Conservation (phyloP, 108 stramenopile species). For the Skeletonema tropicum region DNA sequence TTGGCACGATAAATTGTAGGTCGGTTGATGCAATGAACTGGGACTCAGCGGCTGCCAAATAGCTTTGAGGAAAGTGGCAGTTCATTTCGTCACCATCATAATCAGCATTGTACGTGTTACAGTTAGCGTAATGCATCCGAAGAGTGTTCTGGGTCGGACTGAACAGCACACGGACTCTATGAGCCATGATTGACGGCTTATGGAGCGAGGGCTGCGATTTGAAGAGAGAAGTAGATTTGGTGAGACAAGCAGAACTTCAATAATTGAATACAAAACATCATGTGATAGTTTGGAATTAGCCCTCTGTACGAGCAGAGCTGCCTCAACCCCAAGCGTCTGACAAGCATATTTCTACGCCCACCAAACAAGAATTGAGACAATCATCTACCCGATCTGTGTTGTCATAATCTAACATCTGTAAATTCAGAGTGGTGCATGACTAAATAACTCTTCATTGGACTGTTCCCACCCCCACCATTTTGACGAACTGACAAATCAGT, state of each 20-base stretch:
- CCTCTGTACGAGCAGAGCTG: constrained; percentile 60
- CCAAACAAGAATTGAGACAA: constrained; percentile 19
- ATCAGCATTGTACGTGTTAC: constrained; percentile 99
- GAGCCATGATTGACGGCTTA: constrained; percentile 99
- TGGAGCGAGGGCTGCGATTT: constrained; percentile 94
- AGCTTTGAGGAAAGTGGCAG: constrained; percentile 98
- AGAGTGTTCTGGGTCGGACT: constrained; percentile 94
- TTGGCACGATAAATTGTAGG: constrained; percentile 96
- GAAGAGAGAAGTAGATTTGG: not conserved
- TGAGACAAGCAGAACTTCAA: not conserved
- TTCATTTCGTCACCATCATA: constrained; percentile 99
- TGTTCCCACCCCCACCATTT: not conserved
- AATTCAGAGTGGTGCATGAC: constrained; percentile 95
- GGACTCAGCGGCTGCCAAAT: constrained; percentile 95
- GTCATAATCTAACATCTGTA: constrained; percentile 86
- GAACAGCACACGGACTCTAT: constrained; percentile 94
- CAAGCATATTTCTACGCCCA: constrained; percentile 74
- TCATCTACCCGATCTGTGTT: constrained; percentile 44
- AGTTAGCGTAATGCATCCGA: constrained; percentile 99
- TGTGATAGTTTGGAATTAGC: constrained; percentile 13
- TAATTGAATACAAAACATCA: constrained; percentile 2
- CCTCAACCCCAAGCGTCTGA: constrained; percentile 27
- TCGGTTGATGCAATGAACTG: constrained; percentile 93
- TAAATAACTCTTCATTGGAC: constrained; percentile 74
- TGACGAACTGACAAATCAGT: not conserved